Evolutionary conservation across 2,329 filamentous ascomycete genomes (phyloP).

Genomic region (Sclerotinia borealis): DNA sequence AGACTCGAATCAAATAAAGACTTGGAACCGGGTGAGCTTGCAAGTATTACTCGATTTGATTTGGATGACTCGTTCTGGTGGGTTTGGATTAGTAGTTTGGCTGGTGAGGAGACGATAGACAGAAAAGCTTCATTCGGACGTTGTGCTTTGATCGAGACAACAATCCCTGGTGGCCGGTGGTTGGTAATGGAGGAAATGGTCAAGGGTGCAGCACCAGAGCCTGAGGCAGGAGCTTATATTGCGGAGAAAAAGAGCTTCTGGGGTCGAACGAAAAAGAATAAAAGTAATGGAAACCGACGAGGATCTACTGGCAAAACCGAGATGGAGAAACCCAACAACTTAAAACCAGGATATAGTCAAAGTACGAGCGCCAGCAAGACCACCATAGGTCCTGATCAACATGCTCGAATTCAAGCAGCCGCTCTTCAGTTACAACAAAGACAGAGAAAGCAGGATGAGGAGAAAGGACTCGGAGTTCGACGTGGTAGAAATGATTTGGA

Average conservation of each 20-base stretch:
- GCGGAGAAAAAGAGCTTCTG: constrained; percentile 95
- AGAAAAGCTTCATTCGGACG: constrained; percentile 91
- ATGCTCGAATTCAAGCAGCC: constrained; percentile 87
- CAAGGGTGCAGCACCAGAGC: constrained; percentile 82
- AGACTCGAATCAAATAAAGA: constrained; percentile 61
- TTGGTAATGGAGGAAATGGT: constrained; percentile 94
- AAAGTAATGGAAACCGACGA: constrained; percentile 52
- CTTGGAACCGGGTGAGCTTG: constrained; percentile 86
- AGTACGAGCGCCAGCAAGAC: constrained; percentile 58
- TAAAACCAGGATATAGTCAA: constrained; percentile 37
- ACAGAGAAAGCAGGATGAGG: constrained; percentile 66
- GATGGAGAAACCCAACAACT: constrained; percentile 40
- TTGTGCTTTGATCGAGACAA: constrained; percentile 86
- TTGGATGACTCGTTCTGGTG: constrained; percentile 98
- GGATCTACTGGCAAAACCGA: constrained; percentile 63
- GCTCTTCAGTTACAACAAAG: constrained; percentile 75
- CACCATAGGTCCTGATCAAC: constrained; percentile 83
- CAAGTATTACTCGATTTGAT: constrained; percentile 79
- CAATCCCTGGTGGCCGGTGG: constrained; percentile 77
- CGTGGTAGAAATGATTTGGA: constrained; percentile 52
- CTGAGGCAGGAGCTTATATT: constrained; percentile 79
- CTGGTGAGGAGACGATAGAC: constrained; percentile 76
- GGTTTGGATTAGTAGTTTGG: constrained; percentile 98
- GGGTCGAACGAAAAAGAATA: constrained; percentile 71
- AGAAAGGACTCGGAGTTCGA: constrained; percentile 35